A percentile compares a stretch with the other conserved stretches of the same genome.
phyloP scores from a whole-genome alignment of 108 stramenopile genomes.

The Stephanodiscus minutulus region DNA sequence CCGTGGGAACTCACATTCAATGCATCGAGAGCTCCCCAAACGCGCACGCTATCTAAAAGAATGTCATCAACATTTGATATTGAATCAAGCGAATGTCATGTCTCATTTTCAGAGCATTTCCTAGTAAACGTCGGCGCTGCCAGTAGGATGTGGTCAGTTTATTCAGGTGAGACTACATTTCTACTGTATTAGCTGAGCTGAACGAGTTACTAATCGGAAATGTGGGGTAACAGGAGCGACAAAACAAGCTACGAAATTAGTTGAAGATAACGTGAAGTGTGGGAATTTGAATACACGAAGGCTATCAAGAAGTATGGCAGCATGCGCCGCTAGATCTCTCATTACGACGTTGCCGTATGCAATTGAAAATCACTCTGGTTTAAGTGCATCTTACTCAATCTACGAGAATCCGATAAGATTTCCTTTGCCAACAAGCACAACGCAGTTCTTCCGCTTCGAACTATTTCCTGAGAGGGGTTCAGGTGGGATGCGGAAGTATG shows the following conservation, averaged over 20 bases:
- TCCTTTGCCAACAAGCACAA: conserved; percentile 45
- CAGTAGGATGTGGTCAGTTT: conserved; percentile 80
- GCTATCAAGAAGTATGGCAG: conserved; percentile 54
- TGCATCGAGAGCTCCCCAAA: conserved; percentile 50
- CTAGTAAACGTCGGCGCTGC: conserved; percentile 76
- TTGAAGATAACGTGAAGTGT: conserved; percentile 25
- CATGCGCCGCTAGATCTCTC: conserved; percentile 72
- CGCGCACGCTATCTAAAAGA: conserved; percentile 52
- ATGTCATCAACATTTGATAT: conserved; percentile 73
- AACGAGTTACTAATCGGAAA: too few species aligned
- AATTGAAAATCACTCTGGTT: conserved; percentile 77
- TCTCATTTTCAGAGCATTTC: conserved; percentile 87
- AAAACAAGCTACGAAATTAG: conserved; percentile 43
- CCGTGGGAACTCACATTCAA: conserved; percentile 81
- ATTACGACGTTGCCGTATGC: conserved; percentile 78
- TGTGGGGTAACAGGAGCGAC: conserved; percentile 33
- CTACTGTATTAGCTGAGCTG: neutral
- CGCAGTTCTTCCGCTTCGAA: conserved; percentile 80
- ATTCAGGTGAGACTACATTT: conserved; percentile 45
- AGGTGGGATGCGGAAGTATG: conserved; percentile 78
- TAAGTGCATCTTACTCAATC: conserved; percentile 56
- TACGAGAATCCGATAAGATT: conserved; percentile 19
- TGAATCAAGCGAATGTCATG: conserved; percentile 71
- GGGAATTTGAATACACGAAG: conserved; percentile 13
- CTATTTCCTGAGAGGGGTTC: conserved; percentile 64